phyloP scores from a whole-genome alignment of 1,139 yeast species.

The Magnusiomyces paraingens region DNA sequence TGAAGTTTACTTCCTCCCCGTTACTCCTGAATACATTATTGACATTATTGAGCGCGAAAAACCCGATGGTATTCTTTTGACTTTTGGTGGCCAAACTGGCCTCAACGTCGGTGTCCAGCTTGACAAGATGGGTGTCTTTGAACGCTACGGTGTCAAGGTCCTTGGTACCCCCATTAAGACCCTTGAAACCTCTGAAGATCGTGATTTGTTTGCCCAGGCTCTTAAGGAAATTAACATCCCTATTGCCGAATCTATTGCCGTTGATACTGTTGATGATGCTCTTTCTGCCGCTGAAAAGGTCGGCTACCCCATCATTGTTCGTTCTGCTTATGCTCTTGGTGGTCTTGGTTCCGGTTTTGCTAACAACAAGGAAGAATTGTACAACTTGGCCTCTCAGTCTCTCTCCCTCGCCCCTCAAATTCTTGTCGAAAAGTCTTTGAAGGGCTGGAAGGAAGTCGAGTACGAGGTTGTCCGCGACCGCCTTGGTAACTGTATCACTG shows the following conservation, averaged over 20 bases:
- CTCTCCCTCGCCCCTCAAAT: constrained; percentile 89
- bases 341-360: constrained; percentile 99
- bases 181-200: constrained; percentile 92
- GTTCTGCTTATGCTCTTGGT: constrained; percentile 96
- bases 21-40: constrained; percentile 90
- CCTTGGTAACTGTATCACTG: constrained; percentile 95
- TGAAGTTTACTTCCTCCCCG: constrained; percentile 95
- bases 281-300: constrained; percentile 76
- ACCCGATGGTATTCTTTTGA: constrained; percentile 91
- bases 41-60: constrained; percentile 91
- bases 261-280: constrained; percentile 89
- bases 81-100: constrained; percentile 98
- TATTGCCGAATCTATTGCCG: constrained; percentile 94
- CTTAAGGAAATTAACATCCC: constrained; percentile 90
- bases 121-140: constrained; percentile 89
- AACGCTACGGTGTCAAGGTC: constrained; percentile 85
- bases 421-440: constrained; percentile 91
- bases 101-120: constrained; percentile 92
- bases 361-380: constrained; percentile 68
- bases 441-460: constrained; percentile 99
- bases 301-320: constrained; percentile 94
- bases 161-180: constrained; percentile 96
- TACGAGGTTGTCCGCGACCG: constrained; percentile 99
- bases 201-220: constrained; percentile 93
- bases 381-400: constrained; percentile 82